Conservation (phyloP, 2,329 filamentous ascomycete species). For the Rosellinia necatrix region DNA sequence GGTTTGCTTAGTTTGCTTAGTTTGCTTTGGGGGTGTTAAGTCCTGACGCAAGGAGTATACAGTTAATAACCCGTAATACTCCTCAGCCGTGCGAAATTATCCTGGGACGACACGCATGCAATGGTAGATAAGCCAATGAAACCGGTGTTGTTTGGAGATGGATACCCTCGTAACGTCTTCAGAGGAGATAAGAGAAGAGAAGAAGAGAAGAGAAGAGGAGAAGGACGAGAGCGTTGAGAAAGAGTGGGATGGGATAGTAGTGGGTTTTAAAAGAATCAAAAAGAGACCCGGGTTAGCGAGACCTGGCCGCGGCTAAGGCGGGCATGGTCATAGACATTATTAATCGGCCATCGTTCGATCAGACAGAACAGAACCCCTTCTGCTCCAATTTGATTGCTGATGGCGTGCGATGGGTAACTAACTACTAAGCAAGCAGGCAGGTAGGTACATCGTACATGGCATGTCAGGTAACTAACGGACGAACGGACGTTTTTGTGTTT, state of each 20-base stretch:
- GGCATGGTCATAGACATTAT: constrained; percentile 17
- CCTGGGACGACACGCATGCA: constrained; percentile 44
- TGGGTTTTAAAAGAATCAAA: constrained; percentile 16
- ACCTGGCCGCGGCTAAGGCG: constrained; percentile 13
- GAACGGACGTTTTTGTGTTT: too few relatives aligned
- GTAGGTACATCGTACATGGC: neutral
- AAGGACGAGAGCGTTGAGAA: neutral
- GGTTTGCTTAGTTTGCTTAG: constrained; percentile 10
- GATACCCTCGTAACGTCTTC: too few relatives aligned
- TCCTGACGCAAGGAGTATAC: constrained; percentile 70
- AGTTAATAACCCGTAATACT: constrained; percentile 62
- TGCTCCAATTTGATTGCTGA: neutral
- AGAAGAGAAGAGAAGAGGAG: neutral
- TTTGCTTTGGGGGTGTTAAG: constrained; percentile 38
- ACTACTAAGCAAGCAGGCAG: neutral
- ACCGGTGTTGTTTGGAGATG: too few relatives aligned
- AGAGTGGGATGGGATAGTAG: constrained; percentile 5
- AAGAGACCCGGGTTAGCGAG: neutral
- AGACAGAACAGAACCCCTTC: neutral
- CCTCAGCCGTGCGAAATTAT: constrained; percentile 61
- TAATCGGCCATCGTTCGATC: constrained; percentile 1
- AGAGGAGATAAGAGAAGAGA: too few relatives aligned
- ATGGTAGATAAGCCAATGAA: constrained; percentile 8
- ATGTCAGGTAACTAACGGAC: too few relatives aligned
- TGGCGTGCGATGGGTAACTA: constrained; percentile 1